Conservation (phyloP, 257 asterid species). For the Scutellaria baicalensis region DNA sequence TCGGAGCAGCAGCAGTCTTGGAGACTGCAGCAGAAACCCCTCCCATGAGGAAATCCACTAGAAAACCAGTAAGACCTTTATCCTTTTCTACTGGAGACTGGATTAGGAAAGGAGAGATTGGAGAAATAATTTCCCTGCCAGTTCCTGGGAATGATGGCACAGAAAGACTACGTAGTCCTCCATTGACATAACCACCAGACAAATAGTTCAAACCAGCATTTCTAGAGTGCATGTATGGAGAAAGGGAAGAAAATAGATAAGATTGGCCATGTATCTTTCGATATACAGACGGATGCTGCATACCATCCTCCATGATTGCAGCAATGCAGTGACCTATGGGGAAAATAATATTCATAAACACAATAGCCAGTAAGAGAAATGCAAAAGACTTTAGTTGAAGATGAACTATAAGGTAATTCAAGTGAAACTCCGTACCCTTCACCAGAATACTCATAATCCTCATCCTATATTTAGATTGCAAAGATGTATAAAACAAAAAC, state of each 20-base stretch:
- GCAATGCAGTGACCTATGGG: constrained; percentile 21
- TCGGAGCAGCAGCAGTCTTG: constrained; percentile 73
- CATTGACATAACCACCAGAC: constrained; percentile 36
- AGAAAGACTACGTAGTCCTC: constrained; percentile 29
- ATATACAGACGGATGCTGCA: constrained; percentile 22
- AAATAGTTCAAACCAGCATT: constrained; percentile 21
- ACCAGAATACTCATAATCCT: neutral
- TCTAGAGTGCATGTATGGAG: constrained; percentile 32
- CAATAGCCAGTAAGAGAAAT: neutral
- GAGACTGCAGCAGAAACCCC: constrained; percentile 83
- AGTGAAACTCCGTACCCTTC: neutral
- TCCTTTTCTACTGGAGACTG: constrained; percentile 49
- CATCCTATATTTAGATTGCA: neutral
- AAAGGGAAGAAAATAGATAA: constrained; percentile 29
- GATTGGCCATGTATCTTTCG: constrained; percentile 40
- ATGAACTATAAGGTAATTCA: neutral
- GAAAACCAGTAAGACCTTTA: constrained; percentile 31
- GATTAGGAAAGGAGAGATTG: constrained; percentile 32
- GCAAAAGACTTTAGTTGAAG: neutral
- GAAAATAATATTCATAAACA: neutral
- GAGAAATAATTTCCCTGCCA: constrained; percentile 23
- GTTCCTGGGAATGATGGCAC: constrained; percentile 19
- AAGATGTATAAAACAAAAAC: neutral
- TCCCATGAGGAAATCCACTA: constrained; percentile 80
- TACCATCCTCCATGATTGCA: constrained; percentile 41